Percentiles rank a stretch among this genome's conserved stretches.
These are phyloP conservation scores for Aspergillus homomorphus DNA, from an alignment of 495 filamentous ascomycete genomes.

Conservation along the genomic window DNA sequence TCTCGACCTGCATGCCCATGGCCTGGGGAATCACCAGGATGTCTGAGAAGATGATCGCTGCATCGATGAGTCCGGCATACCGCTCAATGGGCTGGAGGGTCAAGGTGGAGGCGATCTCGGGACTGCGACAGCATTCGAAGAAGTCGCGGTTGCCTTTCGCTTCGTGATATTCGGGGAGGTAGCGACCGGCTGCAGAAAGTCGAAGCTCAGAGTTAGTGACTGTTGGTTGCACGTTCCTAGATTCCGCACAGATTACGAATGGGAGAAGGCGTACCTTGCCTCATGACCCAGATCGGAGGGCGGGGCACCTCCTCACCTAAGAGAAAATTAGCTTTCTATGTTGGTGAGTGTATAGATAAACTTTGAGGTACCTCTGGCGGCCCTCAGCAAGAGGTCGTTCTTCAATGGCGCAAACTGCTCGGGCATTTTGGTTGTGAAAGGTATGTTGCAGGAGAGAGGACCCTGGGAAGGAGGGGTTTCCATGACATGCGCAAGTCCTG, in stretches of 20 bases:
- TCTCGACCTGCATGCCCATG: conserved; percentile 94
- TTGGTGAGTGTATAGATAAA: conserved; percentile 4
- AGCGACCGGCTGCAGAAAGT: conserved; percentile 71
- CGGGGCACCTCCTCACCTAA: conserved; percentile 85
- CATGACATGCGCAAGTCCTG: conserved; percentile 22
- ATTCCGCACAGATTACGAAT: background rate
- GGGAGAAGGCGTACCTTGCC: conserved; percentile 65
- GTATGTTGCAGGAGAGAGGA: conserved; percentile 20
- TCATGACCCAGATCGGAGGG: conserved; percentile 97
- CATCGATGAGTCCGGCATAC: conserved; percentile 85
- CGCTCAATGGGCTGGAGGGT: conserved; percentile 94
- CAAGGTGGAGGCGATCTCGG: conserved; percentile 85
- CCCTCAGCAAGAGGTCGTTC: conserved; percentile 86
- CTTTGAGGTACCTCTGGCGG: conserved; percentile 68
- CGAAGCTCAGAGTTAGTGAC: conserved; percentile 11
- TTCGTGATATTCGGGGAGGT: conserved; percentile 96
- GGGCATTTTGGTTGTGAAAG: conserved; percentile 47
- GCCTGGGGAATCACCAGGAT: conserved; percentile 97
- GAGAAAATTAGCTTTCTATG: conserved; percentile 28
- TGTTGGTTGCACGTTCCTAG: background rate
- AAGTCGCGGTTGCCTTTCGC: conserved; percentile 88
- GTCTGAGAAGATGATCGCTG: conserved; percentile 98
- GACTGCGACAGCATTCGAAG: conserved; percentile 92
- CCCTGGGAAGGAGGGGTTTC: conserved; percentile 24
- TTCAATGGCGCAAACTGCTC: conserved; percentile 72